Evolutionary conservation across 2,329 filamentous ascomycete genomes (phyloP).

Genomic region (Talaromyces sp.): DNA sequence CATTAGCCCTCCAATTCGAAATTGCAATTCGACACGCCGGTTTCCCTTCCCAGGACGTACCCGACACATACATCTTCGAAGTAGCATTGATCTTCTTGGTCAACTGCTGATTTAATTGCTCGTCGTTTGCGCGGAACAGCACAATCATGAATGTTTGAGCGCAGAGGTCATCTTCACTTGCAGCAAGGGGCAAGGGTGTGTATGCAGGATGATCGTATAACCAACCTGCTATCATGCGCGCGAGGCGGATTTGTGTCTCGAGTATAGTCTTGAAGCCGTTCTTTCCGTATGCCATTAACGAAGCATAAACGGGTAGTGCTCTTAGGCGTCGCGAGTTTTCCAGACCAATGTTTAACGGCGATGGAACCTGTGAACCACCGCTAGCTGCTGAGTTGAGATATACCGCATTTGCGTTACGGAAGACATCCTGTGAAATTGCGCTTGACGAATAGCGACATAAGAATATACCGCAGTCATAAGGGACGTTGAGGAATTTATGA

Average conservation of each 20-base stretch:
- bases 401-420: slow-evolving; percentile 79
- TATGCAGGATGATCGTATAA: slow-evolving; percentile 62
- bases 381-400: slow-evolving; percentile 57
- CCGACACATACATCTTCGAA: slow-evolving; percentile 75
- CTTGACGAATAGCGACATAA: slow-evolving; percentile 61
- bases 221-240: slow-evolving; percentile 64
- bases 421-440: slow-evolving; percentile 59
- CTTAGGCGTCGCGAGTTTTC: slow-evolving; percentile 91
- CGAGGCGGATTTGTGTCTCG: slow-evolving; percentile 67
- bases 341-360: slow-evolving; percentile 79
- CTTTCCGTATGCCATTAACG: slow-evolving; percentile 69
- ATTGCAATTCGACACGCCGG: slow-evolving; percentile 80
- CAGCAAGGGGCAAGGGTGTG: slow-evolving; percentile 58
- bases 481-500: slow-evolving; percentile 92
- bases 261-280: slow-evolving; percentile 68
- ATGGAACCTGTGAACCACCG: slow-evolving; percentile 55
- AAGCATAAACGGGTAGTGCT: slow-evolving; percentile 83
- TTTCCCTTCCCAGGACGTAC: slow-evolving; percentile 70
- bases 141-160: slow-evolving; percentile 66
- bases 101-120: slow-evolving; percentile 62
- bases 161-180: slow-evolving; percentile 41
- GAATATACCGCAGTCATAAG: slow-evolving; percentile 91
- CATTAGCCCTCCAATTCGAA: slow-evolving; percentile 76
- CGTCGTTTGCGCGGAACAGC: slow-evolving; percentile 70
- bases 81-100: slow-evolving; percentile 69